Evolutionary conservation across 1,284 basidiomycete genomes (phyloP).

Genomic region (Ceratobasidium sp.): DNA sequence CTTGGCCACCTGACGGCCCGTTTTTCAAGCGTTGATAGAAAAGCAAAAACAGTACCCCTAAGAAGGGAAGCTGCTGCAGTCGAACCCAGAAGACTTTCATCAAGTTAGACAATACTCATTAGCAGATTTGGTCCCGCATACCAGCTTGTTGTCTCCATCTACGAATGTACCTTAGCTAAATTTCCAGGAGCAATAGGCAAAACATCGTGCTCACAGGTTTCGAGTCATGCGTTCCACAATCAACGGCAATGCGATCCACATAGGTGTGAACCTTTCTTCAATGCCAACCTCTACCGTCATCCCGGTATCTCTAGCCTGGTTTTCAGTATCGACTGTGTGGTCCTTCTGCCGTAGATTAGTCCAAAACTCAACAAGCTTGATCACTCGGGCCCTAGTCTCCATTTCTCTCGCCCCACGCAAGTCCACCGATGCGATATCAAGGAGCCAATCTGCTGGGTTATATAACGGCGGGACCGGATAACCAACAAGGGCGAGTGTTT

Average conservation of each 20-base stretch:
- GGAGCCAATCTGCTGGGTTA: conserved; percentile 61
- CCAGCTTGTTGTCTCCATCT: conserved; percentile 55
- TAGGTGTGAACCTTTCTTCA: conserved; percentile 54
- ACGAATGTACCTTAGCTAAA: neutral
- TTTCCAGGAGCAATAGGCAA: neutral
- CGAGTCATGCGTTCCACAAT: conserved; percentile 59
- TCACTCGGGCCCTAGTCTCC: conserved; percentile 48
- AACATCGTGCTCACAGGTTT: conserved; percentile 55
- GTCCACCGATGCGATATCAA: conserved; percentile 61
- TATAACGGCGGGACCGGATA: conserved; percentile 58
- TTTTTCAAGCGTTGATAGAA: conserved; percentile 60
- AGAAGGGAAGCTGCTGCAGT: conserved; percentile 58
- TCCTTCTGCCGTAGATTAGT: conserved; percentile 15
- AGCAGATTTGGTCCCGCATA: no score
- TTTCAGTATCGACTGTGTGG: conserved; percentile 18
- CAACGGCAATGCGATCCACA: conserved; percentile 59
- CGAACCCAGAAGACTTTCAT: conserved; percentile 59
- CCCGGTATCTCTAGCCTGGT: conserved; percentile 19
- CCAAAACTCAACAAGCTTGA: conserved; percentile 50
- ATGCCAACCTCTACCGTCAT: conserved; percentile 10
- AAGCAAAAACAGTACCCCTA: conserved; percentile 59
- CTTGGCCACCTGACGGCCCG: conserved; percentile 60
- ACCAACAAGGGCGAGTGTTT: conserved; percentile 57
- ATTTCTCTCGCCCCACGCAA: conserved; percentile 50
- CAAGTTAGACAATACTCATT: no score